Base-by-base conservation (phyloP, 805 yeast species). In the Teunomyces gatunensis region DNA sequence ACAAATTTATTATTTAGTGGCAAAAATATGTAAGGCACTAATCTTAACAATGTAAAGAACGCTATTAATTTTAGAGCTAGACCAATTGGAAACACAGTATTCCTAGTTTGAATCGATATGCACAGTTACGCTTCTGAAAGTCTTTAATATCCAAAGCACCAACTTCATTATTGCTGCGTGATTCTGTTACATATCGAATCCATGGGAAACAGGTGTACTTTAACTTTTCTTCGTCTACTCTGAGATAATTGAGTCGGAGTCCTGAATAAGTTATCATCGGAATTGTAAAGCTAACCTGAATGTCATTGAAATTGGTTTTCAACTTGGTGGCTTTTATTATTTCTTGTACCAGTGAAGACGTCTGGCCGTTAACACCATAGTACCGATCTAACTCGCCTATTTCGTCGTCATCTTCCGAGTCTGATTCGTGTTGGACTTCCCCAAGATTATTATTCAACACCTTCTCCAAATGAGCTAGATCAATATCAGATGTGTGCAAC, bases 121-220 rank as follows among this genome's bases (percentile, higher is more conserved):
- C 42, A 42, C 46, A 47, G 25, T 44, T 37, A 11, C 29, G 28
- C 17, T 39, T 23, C 39, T 27, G 23, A 18, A 27, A 40, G 13
- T 29, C 43, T 20, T 27, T 29, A 7, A 40, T 28, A n/a, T 29
- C 43, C 11, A 29, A 25, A 11, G 32, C 25, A 23, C 35, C 21
- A 17, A 41, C 12, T 18, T 21, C 25, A 25, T 42, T 30, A 15
- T 17, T 28, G 12, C 17, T 27, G 5, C 34, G 21, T 13, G 53
- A 42, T 34, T 48, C 54, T 6, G 56, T 53, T 17, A 75, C 65
- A 57, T 86, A 85, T 46, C 85, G 72, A 1, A 87, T 85, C 95
- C 95, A 87, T 0, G 94, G 91, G 58, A 87, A 86, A 36, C 87
- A 78, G 5, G 87, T 81, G 54, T 83, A 83, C 45, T 77, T 71